phyloP scores from a whole-genome alignment of 208 protist species.

The Sergeia podlipaevii region DNA sequence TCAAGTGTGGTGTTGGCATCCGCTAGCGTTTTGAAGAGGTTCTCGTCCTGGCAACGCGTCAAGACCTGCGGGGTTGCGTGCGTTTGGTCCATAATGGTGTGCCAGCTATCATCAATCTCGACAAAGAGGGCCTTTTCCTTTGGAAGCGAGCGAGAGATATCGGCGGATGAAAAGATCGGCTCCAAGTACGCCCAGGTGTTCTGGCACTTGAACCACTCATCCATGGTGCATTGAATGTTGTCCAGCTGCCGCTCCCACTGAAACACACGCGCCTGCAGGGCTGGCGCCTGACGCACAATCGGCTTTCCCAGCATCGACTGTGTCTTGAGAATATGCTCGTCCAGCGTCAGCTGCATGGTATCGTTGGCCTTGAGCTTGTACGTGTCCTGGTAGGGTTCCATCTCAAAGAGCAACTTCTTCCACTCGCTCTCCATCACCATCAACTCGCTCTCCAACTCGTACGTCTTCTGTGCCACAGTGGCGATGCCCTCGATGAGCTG shows the following conservation, averaged over 20 bases:
- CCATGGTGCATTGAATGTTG: conserved; percentile 92
- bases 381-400: conserved; percentile 91
- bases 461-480: conserved; percentile 86
- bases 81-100: conserved; percentile 91
- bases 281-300: conserved; percentile 82
- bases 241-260: conserved; percentile 93
- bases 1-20: conserved; percentile 94
- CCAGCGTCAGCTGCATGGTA: conserved; percentile 90
- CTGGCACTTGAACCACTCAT: conserved; percentile 96
- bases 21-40: conserved; percentile 87
- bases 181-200: conserved; percentile 96
- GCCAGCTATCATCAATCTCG: conserved; percentile 93
- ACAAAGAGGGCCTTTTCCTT: conserved; percentile 93
- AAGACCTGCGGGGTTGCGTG: conserved; percentile 81
- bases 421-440: conserved; percentile 93
- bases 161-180: conserved; percentile 95
- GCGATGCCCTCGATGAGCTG: conserved; percentile 84
- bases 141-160: conserved; percentile 96
- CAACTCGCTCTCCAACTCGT: conserved; percentile 89
- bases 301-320: conserved; percentile 95
- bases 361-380: conserved; percentile 94
- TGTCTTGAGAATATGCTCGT: conserved; percentile 96
- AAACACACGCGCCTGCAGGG: conserved; percentile 86
- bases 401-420: conserved; percentile 92
- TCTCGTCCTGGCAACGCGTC: conserved; percentile 90